Evolutionary conservation across 805 yeast genomes (phyloP), one percentile per base, ranked within the genome.

Genomic region (Ogataea nakhonphanomensis): DNA sequence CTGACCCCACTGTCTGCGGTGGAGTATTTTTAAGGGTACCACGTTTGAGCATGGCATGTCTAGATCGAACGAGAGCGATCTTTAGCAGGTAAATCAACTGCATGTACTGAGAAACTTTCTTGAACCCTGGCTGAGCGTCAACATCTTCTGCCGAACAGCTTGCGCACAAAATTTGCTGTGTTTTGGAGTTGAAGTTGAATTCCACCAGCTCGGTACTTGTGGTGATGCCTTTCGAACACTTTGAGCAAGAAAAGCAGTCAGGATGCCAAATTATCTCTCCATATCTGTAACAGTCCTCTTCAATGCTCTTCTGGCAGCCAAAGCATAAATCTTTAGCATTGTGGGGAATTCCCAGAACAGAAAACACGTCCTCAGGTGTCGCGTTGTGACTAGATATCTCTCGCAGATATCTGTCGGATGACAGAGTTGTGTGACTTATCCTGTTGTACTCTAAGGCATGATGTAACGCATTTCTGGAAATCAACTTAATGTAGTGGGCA

Each of bases 401-500:
- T 30, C 70, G 62, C 37, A 91, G 62, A 52, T 84, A 87, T 32
- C 66, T 66, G 38, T 84, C 81, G 25, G 85, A 66, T 1, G 88
- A 84, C 28, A 63, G 67, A 0, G 82, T 74, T 7, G 84, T 73
- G 24, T 76, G 77, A 7, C 74, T 67, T 3, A 70, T 53, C 49
- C 74, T 76, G 59, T 85, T 84, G 40, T 74, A 68, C 41, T 75
- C 80, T n/a, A 93, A 67, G 0, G 96, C 86, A 49, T 80, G 79
- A 43, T 79, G 75, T 30, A 93, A 71, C 0, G 96, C 93, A 54
- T 79, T 78, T 47, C 97, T 70, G 4, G 91, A 84, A 15, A 93
- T 67, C 6, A 91, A 70, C 60, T 93, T 93, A 53, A 93, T 69
- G 61, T 89, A 91, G 59, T 93, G 98, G 0, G 99, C 97, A 51